Conservation (phyloP, 352 stramenopile genomes). For the Phytophthora citricola region DNA sequence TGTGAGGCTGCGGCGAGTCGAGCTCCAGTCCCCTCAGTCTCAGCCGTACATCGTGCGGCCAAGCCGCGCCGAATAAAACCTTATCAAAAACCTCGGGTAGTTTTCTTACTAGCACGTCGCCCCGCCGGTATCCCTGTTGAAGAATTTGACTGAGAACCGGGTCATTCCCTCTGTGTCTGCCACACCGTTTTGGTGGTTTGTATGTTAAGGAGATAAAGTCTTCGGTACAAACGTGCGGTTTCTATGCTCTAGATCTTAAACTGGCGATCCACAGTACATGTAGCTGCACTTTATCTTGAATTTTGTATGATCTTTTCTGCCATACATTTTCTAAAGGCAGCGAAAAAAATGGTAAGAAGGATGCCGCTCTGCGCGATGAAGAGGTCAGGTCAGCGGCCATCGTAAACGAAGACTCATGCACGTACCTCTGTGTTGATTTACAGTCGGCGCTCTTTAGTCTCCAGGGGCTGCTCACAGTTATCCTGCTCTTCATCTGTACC, state of each 20-base stretch:
- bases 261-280: background rate
- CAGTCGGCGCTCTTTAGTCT: constrained; percentile 98
- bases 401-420: constrained; percentile 14
- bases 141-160: background rate
- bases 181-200: constrained; percentile 32
- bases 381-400: background rate
- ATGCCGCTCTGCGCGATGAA: background rate
- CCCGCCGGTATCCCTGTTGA: background rate
- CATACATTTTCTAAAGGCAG: background rate
- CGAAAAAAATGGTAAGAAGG: constrained; percentile 27
- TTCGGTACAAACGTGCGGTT: constrained; percentile 14
- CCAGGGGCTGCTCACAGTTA: constrained; percentile 95
- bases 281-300: background rate
- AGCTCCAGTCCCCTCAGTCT: constrained; percentile 23
- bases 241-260: constrained; percentile 11
- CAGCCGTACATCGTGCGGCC: constrained; percentile 37
- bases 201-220: background rate
- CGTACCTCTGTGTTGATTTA: constrained; percentile 14
- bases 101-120: constrained; percentile 21
- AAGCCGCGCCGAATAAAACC: constrained; percentile 26
- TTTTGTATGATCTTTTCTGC: constrained; percentile 3
- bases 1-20: constrained; percentile 40
- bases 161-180: constrained; percentile 18
- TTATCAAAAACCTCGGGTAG: constrained; percentile 18
- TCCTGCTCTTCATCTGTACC: constrained; percentile 98